Base-by-base conservation (phyloP, 2,329 filamentous ascomycete genomes). In the Didymella sp. region DNA sequence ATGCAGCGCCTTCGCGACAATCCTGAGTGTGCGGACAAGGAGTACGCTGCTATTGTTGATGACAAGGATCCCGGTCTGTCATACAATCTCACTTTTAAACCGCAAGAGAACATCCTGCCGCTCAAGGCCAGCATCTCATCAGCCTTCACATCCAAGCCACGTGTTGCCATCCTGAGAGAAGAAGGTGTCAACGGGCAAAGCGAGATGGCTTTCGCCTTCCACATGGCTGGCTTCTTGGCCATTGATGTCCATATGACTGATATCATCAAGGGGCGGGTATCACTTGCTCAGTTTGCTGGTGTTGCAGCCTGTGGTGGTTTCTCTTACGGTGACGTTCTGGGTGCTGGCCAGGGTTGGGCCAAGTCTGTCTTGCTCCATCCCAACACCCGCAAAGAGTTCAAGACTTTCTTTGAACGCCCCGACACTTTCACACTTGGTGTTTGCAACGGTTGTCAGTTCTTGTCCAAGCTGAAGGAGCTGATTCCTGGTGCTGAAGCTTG, bases 141-240 rank as follows among this genome's bases (percentile, higher is more conserved):
- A 58, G 73, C 82, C 56, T 85, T 92, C 72, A 82, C 82, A 60
- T 84, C 77, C 38, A 87, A 85, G 70, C 90, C 90, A 1, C 87
- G 88, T 28, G 93, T 99, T 22, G 95, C 95, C 40, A 96, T 99
- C 67, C 86, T 99, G 21, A 86, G 95, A 72, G 95, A 98, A 77
- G 92, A 97, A 76, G 95, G 95, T 74, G 91, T 96, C 65, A 98
- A 99, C 78, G 91, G 93, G 38, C 87, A 97, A 69, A 88, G 92
- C n/a, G 95, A 99, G 77, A 96, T 99, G 91, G 95, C 95, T 1
- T 98, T 96, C 72, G 92, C 93, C 45, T 98, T 98, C 83, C 88
- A 89, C 63, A 87, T 88, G 31, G 94, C 95, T 40, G 94, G 94
- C 33, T 98, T 98, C 79, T 89, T 92, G 46, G 87, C 93, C 13